A percentile compares a stretch with the other conserved stretches of the same genome.
These are phyloP conservation scores for Kalmanozyma brasiliensis DNA, from an alignment of 1,284 basidiomycete species.

Conservation along the genomic window DNA sequence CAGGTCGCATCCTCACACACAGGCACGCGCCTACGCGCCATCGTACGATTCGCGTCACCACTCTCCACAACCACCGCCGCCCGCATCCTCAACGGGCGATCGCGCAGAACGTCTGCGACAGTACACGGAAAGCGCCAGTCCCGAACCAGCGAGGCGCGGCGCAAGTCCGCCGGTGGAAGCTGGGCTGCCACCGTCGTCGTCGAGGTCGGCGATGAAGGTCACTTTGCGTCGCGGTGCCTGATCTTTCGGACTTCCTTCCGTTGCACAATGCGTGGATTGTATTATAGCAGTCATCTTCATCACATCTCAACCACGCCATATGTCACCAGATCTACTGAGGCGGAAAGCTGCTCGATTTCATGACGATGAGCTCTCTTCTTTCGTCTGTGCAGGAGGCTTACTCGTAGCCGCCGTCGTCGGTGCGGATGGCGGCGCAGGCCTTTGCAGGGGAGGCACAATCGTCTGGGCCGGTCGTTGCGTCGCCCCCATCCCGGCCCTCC, in stretches of 20 bases:
- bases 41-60: constrained; percentile 33
- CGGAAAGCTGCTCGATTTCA: too few species aligned
- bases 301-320: too few species aligned
- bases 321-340: too few species aligned
- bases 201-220: constrained; percentile 36
- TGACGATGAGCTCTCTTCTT: neutral
- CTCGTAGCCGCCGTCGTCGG: too few species aligned
- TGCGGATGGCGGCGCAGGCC: constrained; percentile 1
- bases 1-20: constrained; percentile 16
- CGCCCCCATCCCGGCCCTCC: neutral
- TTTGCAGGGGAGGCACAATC: constrained; percentile 2
- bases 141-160: constrained; percentile 25
- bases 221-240: constrained; percentile 26
- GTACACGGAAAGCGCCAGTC: constrained; percentile 41
- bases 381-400: neutral
- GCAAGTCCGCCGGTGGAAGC: constrained; percentile 9
- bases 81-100: constrained; percentile 24
- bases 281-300: constrained; percentile 6
- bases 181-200: constrained; percentile 5
- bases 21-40: constrained; percentile 15
- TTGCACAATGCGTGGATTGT: too few species aligned
- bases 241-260: too few species aligned
- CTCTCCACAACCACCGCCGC: constrained; percentile 25
- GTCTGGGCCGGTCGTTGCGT: neutral
- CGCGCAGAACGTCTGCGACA: constrained; percentile 42